These are phyloP conservation scores for Pyrenophora seminiperda DNA, from an alignment of 2,329 filamentous ascomycete species.

Conservation along the genomic window DNA sequence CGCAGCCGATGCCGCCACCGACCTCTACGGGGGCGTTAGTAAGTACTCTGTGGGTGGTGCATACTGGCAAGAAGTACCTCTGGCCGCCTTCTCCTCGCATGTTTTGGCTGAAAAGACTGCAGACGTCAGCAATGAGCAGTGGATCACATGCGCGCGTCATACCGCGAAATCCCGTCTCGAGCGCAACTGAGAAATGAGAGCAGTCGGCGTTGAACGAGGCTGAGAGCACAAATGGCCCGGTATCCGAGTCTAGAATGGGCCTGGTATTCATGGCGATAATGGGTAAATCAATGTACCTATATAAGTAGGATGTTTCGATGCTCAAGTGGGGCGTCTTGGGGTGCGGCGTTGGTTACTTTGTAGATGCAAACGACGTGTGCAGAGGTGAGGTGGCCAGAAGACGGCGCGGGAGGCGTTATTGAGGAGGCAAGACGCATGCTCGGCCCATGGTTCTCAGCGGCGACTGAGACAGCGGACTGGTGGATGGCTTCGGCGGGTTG, in stretches of 20 bases:
- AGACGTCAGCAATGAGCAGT: slow-evolving; percentile 16
- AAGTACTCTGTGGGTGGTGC: slow-evolving; percentile 12
- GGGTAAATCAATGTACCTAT: background rate
- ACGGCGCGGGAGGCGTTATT: slow-evolving; percentile 18
- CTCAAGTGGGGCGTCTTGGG: slow-evolving; percentile 20
- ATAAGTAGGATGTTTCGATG: background rate
- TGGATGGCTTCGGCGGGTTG: slow-evolving; percentile 8
- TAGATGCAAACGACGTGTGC: slow-evolving; percentile 5
- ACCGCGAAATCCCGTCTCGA: slow-evolving; percentile 87
- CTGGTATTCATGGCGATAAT: slow-evolving; percentile 77
- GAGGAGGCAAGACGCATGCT: slow-evolving; percentile 27
- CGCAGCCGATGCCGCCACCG: slow-evolving; percentile 74
- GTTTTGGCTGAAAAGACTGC: slow-evolving; percentile 40
- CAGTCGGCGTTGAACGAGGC: slow-evolving; percentile 84
- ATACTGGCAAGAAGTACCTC: slow-evolving; percentile 26
- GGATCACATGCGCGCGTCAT: slow-evolving; percentile 43
- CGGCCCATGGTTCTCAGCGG: slow-evolving; percentile 24
- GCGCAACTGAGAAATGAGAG: slow-evolving; percentile 83
- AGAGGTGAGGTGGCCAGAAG: slow-evolving; percentile 15
- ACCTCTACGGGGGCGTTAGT: slow-evolving; percentile 36
- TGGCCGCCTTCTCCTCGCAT: slow-evolving; percentile 38
- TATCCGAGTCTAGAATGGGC: slow-evolving; percentile 78
- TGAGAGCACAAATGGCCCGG: slow-evolving; percentile 76
- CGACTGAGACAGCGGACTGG: slow-evolving; percentile 15
- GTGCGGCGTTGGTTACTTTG: slow-evolving; percentile 15